phyloP scores from a whole-genome alignment of 441 rosid genomes.

The Populus tomentosa region DNA sequence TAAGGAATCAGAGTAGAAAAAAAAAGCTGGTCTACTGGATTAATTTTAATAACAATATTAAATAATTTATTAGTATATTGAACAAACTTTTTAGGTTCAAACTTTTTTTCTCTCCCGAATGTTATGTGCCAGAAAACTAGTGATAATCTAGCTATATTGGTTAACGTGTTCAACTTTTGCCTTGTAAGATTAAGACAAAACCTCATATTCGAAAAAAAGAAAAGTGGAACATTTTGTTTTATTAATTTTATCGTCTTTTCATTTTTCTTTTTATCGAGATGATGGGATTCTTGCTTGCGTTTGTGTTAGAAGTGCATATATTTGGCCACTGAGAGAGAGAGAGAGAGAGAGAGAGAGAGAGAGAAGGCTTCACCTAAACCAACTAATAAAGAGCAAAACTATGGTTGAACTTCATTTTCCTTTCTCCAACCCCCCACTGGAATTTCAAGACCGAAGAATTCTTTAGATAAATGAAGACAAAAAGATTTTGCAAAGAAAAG shows the following conservation, averaged over 20 bases:
- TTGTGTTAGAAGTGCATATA: not conserved
- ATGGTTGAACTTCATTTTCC: conserved; percentile 6
- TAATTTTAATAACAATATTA: too few relatives aligned
- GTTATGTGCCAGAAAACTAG: too few relatives aligned
- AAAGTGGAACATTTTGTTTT: not conserved
- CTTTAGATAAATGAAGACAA: not conserved
- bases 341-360: conserved; percentile 9
- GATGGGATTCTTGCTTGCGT: not conserved
- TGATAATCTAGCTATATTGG: not conserved
- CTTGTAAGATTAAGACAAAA: not conserved
- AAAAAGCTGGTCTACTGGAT: too few relatives aligned
- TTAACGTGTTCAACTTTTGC: not conserved
- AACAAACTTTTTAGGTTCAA: too few relatives aligned
- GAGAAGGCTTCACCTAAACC: conserved; percentile 20
- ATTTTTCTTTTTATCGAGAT: not conserved
- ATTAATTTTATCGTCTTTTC: not conserved
- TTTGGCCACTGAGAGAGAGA: not conserved
- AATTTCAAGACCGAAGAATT: not conserved
- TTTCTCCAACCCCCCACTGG: not conserved
- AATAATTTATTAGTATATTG: too few relatives aligned
- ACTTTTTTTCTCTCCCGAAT: too few relatives aligned
- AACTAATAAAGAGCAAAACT: conserved; percentile 7
- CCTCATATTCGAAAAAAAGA: not conserved
- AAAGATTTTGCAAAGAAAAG: not conserved
- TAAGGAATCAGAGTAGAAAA: too few relatives aligned